phyloP scores from a whole-genome alignment of 2,329 filamentous ascomycete species.

The Chrysoporthe austroafricana region DNA sequence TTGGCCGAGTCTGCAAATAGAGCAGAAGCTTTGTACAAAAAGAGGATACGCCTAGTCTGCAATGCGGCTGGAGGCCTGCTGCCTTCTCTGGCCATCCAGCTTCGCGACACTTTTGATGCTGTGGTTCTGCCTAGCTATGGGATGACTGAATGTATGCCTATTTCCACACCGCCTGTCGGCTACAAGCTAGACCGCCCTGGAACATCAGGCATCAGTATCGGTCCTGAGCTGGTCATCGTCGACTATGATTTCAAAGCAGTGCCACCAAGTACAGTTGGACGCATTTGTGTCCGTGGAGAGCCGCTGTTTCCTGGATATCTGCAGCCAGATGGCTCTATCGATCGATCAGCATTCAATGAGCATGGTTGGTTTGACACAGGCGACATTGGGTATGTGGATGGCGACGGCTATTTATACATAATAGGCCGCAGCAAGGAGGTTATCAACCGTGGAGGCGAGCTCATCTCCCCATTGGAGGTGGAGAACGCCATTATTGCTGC shows the following conservation, averaged over 20 bases:
- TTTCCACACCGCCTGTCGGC: constrained; percentile 77
- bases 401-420: constrained; percentile 82
- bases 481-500: constrained; percentile 62
- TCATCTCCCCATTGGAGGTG: constrained; percentile 86
- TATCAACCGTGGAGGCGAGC: constrained; percentile 89
- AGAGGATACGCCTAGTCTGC: constrained; percentile 74
- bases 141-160: constrained; percentile 88
- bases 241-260: constrained; percentile 71
- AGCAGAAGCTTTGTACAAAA: constrained; percentile 62
- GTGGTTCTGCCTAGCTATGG: constrained; percentile 89
- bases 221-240: constrained; percentile 80
- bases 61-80: constrained; percentile 85
- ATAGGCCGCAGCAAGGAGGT: constrained; percentile 93
- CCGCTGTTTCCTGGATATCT: constrained; percentile 87
- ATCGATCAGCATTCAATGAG: constrained; percentile 72
- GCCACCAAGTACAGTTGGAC: constrained; percentile 70
- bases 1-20: constrained; percentile 72
- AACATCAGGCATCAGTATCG: constrained; percentile 81
- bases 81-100: constrained; percentile 78
- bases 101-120: constrained; percentile 75
- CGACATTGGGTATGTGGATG: constrained; percentile 80
- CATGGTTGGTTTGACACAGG: constrained; percentile 86
- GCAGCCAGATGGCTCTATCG: constrained; percentile 75
- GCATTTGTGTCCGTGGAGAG: constrained; percentile 81
- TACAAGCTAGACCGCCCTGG: constrained; percentile 66